These are phyloP conservation scores for Amylostereum chailletii DNA, from an alignment of 1,284 basidiomycete genomes.

Conservation along the genomic window DNA sequence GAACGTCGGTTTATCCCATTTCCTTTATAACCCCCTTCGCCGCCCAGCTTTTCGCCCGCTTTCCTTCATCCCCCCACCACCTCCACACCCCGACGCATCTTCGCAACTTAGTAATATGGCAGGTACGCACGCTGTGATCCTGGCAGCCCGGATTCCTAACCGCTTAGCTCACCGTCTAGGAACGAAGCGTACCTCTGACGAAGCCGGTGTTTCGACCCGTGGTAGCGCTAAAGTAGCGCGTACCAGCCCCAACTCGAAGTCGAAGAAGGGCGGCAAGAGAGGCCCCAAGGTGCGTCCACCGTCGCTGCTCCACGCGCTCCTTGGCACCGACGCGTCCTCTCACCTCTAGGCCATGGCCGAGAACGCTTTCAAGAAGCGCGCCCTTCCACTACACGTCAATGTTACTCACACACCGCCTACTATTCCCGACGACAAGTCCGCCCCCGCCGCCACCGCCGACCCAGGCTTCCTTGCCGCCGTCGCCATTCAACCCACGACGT, in stretches of 20 bases:
- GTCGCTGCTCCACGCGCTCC: conserved; percentile 5
- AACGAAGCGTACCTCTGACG: background rate
- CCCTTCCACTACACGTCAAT: conserved; percentile 58
- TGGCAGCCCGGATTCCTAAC: background rate
- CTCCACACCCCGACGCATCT: no score
- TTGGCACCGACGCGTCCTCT: background rate
- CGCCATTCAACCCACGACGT: conserved; percentile 47
- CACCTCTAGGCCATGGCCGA: conserved; percentile 24
- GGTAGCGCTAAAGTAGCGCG: background rate
- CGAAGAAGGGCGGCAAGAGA: conserved; percentile 24
- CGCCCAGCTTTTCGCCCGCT: no score
- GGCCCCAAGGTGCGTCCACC: conserved; percentile 33
- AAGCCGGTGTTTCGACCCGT: background rate
- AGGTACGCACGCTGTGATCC: background rate
- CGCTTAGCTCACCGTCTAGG: background rate
- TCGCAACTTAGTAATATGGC: no score
- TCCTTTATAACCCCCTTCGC: background rate
- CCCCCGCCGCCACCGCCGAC: conserved; percentile 34
- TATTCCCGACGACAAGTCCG: conserved; percentile 29
- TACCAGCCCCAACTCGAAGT: conserved; percentile 1
- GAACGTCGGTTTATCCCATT: background rate
- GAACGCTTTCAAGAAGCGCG: conserved; percentile 51
- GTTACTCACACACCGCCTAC: conserved; percentile 59
- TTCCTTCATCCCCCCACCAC: no score
- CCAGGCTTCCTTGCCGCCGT: conserved; percentile 53